phyloP scores from a whole-genome alignment of 2,329 filamentous ascomycete species.

The Emericellopsis atlantica region DNA sequence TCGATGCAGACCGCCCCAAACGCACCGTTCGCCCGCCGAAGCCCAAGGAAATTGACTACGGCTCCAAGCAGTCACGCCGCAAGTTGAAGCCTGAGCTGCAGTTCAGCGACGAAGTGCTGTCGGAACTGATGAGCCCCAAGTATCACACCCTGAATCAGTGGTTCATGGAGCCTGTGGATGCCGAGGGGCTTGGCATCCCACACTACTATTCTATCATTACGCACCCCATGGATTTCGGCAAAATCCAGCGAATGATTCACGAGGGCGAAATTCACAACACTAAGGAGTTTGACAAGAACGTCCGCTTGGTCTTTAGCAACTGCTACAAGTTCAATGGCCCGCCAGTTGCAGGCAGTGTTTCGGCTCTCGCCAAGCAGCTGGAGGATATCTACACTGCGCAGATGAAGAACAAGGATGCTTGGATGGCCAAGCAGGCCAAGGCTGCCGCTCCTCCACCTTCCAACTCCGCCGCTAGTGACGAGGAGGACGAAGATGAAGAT shows the following conservation, averaged over 20 bases:
- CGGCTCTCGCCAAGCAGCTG: slow-evolving; percentile 56
- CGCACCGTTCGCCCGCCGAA: slow-evolving; percentile 88
- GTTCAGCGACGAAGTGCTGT: slow-evolving; percentile 74
- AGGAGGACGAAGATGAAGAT: slow-evolving; percentile 60
- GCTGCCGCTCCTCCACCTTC: slow-evolving; percentile 38
- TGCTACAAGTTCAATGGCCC: slow-evolving; percentile 80
- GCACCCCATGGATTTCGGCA: slow-evolving; percentile 88
- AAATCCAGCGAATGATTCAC: slow-evolving; percentile 67
- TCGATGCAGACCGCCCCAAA: slow-evolving; percentile 72
- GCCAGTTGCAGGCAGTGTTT: slow-evolving; percentile 50
- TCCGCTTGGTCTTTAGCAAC: slow-evolving; percentile 75
- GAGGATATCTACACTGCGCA: slow-evolving; percentile 63
- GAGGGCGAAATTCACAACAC: slow-evolving; percentile 67
- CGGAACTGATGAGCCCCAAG: slow-evolving; percentile 65
- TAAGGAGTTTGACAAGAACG: slow-evolving; percentile 77
- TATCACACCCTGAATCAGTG: slow-evolving; percentile 55
- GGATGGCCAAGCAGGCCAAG: slow-evolving; percentile 63
- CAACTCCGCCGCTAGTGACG: slow-evolving; percentile 55
- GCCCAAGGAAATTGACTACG: slow-evolving; percentile 82
- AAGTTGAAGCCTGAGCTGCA: slow-evolving; percentile 81
- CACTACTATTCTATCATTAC: slow-evolving; percentile 90
- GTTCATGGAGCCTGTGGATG: slow-evolving; percentile 80
- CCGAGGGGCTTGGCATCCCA: slow-evolving; percentile 86
- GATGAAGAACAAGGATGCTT: slow-evolving; percentile 69
- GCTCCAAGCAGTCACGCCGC: slow-evolving; percentile 63